phyloP scores from a whole-genome alignment of 441 rosid genomes.

The Viola pubescens region DNA sequence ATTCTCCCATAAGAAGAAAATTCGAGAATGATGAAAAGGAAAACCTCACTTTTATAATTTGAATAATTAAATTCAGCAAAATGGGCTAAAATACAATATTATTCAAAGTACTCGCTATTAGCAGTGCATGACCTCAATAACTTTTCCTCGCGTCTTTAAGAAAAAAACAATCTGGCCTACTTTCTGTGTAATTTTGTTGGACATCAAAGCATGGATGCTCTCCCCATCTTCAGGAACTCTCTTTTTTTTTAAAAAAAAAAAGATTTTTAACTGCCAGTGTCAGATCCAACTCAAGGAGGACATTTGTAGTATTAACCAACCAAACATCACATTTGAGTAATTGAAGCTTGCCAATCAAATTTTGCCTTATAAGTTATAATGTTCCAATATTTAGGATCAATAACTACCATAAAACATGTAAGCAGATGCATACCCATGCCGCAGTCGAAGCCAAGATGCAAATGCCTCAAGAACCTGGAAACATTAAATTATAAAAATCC shows the following conservation, averaged over 20 bases:
- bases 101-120: background rate
- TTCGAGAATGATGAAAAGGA: no score
- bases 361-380: background rate
- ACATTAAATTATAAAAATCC: constrained; percentile 19
- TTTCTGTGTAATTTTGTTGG: background rate
- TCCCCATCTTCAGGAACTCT: background rate
- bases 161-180: background rate
- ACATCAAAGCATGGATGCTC: background rate
- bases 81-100: background rate
- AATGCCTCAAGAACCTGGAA: constrained; percentile 98
- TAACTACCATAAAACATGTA: constrained; percentile 1
- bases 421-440: constrained; percentile 60
- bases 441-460: constrained; percentile 96
- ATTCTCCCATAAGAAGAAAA: no score
- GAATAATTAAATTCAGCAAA: no score
- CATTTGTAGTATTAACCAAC: background rate
- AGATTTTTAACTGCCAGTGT: no score
- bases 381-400: constrained; percentile 5
- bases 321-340: background rate
- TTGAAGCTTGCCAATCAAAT: background rate
- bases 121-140: background rate
- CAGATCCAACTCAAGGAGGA: constrained; percentile 2
- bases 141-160: no score
- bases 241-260: background rate
- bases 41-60: no score